phyloP scores from a whole-genome alignment of 352 stramenopile genomes.

The Phytophthora hibernalis region DNA sequence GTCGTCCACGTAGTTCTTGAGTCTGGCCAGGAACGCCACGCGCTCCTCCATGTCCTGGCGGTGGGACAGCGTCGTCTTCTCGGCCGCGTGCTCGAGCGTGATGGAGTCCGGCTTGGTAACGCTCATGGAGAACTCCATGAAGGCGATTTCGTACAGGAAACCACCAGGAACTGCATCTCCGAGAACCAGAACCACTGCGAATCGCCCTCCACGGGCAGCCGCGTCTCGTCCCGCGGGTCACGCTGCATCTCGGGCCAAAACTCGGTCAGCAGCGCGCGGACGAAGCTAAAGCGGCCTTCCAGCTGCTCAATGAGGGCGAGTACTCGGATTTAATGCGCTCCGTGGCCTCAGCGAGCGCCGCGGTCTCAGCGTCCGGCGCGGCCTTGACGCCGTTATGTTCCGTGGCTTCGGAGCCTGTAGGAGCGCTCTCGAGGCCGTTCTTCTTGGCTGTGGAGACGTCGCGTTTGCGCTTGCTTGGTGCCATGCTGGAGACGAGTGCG shows the following conservation, averaged over 20 bases:
- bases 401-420: neutral
- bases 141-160: slow-evolving; percentile 86
- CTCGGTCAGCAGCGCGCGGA: slow-evolving; percentile 73
- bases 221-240: slow-evolving; percentile 45
- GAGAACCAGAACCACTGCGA: slow-evolving; percentile 85
- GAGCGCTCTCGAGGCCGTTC: slow-evolving; percentile 18
- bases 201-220: slow-evolving; percentile 54
- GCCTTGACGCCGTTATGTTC: slow-evolving; percentile 16
- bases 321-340: slow-evolving; percentile 36
- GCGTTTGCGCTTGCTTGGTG: slow-evolving; percentile 49
- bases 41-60: slow-evolving; percentile 82
- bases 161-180: slow-evolving; percentile 82
- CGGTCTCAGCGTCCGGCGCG: neutral
- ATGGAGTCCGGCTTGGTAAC: slow-evolving; percentile 84
- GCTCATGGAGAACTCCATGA: slow-evolving; percentile 87
- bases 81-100: slow-evolving; percentile 34
- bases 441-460: slow-evolving; percentile 20
- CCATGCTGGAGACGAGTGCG: slow-evolving; percentile 28
- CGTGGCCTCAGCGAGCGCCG: slow-evolving; percentile 6
- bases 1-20: slow-evolving; percentile 71
- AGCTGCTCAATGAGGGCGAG: slow-evolving; percentile 36
- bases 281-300: slow-evolving; percentile 54
- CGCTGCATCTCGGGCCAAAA: slow-evolving; percentile 74
- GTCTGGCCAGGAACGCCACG: slow-evolving; percentile 65
- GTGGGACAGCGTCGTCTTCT: slow-evolving; percentile 69